Percentiles rank a stretch among this genome's conserved stretches.
phyloP scores from a whole-genome alignment of 176 grass and related monocot species.

The Oryza meyeriana region DNA sequence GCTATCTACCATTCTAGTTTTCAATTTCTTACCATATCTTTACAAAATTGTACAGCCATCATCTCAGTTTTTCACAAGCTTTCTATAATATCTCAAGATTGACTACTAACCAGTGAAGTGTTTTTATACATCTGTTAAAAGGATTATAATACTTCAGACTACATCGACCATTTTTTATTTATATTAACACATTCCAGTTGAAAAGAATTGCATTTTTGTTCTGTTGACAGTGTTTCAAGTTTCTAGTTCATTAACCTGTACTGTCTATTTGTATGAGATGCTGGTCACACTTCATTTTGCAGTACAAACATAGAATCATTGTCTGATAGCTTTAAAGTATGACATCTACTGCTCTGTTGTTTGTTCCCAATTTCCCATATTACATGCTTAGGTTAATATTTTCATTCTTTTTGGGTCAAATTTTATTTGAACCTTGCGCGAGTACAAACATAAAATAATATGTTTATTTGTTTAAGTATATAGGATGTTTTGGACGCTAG shows the following conservation, averaged over 20 bases:
- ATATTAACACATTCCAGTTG: not conserved
- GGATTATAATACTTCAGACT: not conserved
- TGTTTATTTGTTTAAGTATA: not conserved
- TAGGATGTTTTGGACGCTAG: not conserved
- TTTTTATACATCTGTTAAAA: not conserved
- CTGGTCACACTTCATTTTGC: constrained; percentile 15
- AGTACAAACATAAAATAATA: not conserved
- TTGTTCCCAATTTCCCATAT: constrained; percentile 23
- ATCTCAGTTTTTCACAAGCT: not conserved
- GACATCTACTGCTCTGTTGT: constrained; percentile 4
- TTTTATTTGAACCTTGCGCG: not conserved
- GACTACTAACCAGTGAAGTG: not conserved
- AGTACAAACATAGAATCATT: not conserved
- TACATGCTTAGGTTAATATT: not conserved
- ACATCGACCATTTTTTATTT: not conserved
- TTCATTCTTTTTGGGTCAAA: not conserved
- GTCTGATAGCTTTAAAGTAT: constrained; percentile 10
- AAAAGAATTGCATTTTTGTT: not conserved
- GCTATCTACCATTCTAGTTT: not conserved
- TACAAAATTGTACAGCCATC: not conserved
- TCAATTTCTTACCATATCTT: not conserved
- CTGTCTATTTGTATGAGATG: constrained; percentile 11
- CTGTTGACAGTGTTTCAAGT: not conserved
- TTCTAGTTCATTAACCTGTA: not conserved
- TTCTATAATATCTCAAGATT: not conserved